A percentile compares a stretch with the other conserved stretches of the same genome.
Conservation (phyloP, 169 alveolate genomes). For the Plasmodium adleri region DNA sequence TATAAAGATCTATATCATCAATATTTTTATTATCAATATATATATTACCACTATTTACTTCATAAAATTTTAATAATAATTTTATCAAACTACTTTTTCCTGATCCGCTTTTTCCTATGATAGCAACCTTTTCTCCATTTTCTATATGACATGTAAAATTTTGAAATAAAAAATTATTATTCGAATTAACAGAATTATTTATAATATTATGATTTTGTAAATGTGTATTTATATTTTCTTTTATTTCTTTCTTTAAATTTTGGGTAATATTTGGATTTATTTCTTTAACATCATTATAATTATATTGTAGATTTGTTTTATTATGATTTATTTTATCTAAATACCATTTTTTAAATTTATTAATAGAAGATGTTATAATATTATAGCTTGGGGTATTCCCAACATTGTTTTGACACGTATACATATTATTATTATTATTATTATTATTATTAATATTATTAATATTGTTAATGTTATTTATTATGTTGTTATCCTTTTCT, state of each 20-base stretch:
- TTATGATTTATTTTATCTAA: neutral
- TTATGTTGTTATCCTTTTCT: neutral
- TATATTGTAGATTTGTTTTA: neutral
- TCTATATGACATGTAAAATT: conserved; percentile 59
- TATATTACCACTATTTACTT: conserved; percentile 88
- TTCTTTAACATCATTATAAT: neutral
- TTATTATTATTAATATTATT: neutral
- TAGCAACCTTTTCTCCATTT: conserved; percentile 71
- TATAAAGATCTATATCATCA: conserved; percentile 85
- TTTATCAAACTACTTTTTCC: conserved; percentile 96
- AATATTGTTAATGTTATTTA: neutral
- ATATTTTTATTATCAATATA: conserved; percentile 91
- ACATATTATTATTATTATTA: neutral
- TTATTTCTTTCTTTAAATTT: neutral
- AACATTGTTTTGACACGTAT: neutral
- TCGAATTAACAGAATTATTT: too few relatives aligned
- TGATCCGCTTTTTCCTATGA: conserved; percentile 94
- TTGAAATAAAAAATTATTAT: conserved; percentile 48
- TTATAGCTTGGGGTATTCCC: neutral
- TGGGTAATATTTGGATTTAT: neutral
- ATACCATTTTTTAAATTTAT: too few relatives aligned
- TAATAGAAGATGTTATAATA: neutral
- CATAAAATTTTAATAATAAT: conserved; percentile 94
- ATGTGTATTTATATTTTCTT: neutral
- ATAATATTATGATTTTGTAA: neutral